Base-by-base conservation (phyloP, 2,329 filamentous ascomycete genomes). In the Microdochium paspali region DNA sequence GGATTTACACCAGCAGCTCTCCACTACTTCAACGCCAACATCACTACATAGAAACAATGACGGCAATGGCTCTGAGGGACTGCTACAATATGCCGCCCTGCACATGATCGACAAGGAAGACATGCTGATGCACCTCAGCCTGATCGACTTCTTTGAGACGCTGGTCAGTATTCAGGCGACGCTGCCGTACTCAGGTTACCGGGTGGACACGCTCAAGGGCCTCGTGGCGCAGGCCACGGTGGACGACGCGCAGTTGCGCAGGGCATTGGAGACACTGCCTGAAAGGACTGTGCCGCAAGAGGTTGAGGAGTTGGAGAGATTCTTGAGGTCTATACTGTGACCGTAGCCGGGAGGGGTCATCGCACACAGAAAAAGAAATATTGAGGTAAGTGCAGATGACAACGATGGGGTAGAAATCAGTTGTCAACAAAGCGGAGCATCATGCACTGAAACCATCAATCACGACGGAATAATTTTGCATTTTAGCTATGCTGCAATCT, bases 121-220 rank as follows among this genome's bases (percentile, higher is more conserved):
- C 47, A 49, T 62, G 20, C 64, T 80, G 21, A 73, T 79, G 70
- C 68, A 72, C 40, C 59, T 74, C 6, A 74, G 53, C 46, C 64
- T 79, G 20, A 60, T 76, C n/a, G 72, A 77, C 51, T 79, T 77
- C 50, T 74, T 74, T 53, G 72, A 78, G 61, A 61, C 65, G 7
- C 62, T 79, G 20, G 60, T 79, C 24, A 71, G 67, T 45, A 63
- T 74, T 28, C 67, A 77, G 64, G 62, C 72, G 13, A 58, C 72
- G 4, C 63, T 69, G 1, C 63, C 61, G 13, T 65, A 59, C 45
- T 63, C 54, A 46, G 60, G 60, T 1, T 61, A 64, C 46, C 66
- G 66, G 48, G 62, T 71, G 20, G 59, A 57, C 3, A 57, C 63
- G 7, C 58, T 72, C 2, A 59, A 64, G 24, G 59, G 58, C 9